These are phyloP conservation scores for Aspergillus jensenii DNA, from an alignment of 2,329 filamentous ascomycete genomes.

Conservation along the genomic window DNA sequence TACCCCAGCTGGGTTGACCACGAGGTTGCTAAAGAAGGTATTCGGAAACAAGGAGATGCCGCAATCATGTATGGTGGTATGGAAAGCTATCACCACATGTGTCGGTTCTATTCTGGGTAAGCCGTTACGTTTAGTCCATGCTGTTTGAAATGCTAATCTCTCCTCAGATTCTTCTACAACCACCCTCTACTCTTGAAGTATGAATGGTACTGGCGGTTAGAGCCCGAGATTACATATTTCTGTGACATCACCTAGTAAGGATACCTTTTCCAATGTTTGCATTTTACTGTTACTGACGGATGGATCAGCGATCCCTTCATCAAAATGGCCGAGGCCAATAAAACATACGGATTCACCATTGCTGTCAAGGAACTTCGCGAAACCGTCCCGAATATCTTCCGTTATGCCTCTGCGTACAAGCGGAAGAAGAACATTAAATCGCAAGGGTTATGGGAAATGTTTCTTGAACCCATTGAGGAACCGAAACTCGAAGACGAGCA, in stretches of 20 bases:
- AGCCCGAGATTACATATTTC: conserved; percentile 99
- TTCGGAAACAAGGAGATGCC: conserved; percentile 91
- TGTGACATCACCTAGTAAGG: conserved; percentile 97
- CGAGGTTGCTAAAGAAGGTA: conserved; percentile 91
- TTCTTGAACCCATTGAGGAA: conserved; percentile 66
- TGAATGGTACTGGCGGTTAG: conserved; percentile 99
- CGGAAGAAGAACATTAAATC: conserved; percentile 86
- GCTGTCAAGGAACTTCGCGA: conserved; percentile 97
- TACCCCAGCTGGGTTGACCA: conserved; percentile 95
- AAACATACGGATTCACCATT: conserved; percentile 98
- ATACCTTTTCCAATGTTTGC: not conserved
- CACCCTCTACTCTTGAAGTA: conserved; percentile 93
- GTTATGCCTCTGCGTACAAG: conserved; percentile 98
- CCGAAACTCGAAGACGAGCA: conserved; percentile 62
- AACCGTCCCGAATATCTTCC: conserved; percentile 97
- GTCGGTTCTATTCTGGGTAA: conserved; percentile 96
- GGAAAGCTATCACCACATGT: conserved; percentile 99
- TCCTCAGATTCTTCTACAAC: conserved; percentile 84
- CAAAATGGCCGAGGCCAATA: conserved; percentile 90
- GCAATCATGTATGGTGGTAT: conserved; percentile 99
- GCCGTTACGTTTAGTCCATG: conserved; percentile 29
- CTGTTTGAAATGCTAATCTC: conserved; percentile 18
- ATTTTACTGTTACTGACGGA: conserved; percentile 30
- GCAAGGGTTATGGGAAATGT: conserved; percentile 98
- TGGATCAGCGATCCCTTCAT: conserved; percentile 79